Conservation (phyloP, 441 rosid species). For the Eutrema salsugineum region DNA sequence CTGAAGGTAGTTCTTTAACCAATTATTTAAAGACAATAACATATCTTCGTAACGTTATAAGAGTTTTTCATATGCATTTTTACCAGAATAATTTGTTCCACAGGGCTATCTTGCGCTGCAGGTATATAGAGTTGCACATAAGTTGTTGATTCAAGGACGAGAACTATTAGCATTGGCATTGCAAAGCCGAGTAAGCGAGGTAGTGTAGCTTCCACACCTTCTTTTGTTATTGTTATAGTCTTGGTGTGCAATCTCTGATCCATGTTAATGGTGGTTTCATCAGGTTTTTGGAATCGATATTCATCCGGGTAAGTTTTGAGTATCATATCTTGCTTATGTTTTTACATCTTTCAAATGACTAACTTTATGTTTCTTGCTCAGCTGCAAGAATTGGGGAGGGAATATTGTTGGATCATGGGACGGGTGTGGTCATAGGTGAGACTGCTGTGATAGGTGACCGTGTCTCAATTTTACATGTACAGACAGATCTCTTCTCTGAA, state of each 20-base stretch:
- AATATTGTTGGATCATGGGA: constrained; percentile 73
- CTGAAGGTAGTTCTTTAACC: constrained; percentile 45
- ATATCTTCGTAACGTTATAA: background rate
- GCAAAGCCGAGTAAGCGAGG: constrained; percentile 85
- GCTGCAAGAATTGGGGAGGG: constrained; percentile 81
- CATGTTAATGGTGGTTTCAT: constrained; percentile 10
- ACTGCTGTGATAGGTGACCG: constrained; percentile 68
- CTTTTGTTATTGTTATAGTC: background rate
- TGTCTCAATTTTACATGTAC: constrained; percentile 78
- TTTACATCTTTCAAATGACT: background rate
- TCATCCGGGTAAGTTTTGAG: constrained; percentile 58
- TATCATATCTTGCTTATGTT: background rate
- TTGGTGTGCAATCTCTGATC: background rate
- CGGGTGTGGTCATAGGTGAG: constrained; percentile 64
- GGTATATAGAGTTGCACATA: constrained; percentile 70
- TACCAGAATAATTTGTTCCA: constrained; percentile 10
- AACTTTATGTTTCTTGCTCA: constrained; percentile 13
- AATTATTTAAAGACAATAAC: background rate
- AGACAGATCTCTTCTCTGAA: constrained; percentile 25
- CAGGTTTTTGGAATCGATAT: constrained; percentile 88
- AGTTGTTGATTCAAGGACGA: constrained; percentile 70
- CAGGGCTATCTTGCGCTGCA: constrained; percentile 84
- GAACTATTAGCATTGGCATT: constrained; percentile 62
- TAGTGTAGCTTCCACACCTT: constrained; percentile 2
- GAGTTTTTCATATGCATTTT: too few species aligned